These are phyloP conservation scores for Xylaria longipes DNA, from an alignment of 495 filamentous ascomycete species.

Conservation along the genomic window DNA sequence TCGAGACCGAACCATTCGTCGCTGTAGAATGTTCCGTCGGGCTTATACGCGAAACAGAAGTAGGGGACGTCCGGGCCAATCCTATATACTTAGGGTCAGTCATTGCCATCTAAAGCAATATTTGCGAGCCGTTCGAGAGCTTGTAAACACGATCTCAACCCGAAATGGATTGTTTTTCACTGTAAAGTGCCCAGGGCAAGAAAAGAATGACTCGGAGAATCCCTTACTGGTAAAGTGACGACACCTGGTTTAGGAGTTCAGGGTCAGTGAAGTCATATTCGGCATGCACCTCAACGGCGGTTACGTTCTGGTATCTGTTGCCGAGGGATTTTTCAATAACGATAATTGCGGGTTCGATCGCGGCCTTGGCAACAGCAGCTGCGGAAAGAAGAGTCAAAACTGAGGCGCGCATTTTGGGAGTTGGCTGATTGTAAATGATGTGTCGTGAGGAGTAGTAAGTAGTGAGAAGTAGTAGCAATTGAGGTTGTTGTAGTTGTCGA, in stretches of 20 bases:
- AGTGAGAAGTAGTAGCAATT: background rate
- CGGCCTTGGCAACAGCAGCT: conserved; percentile 11
- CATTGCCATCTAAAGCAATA: background rate
- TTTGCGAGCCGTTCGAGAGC: background rate
- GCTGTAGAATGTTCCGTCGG: conserved; percentile 10
- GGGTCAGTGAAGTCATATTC: conserved; percentile 1
- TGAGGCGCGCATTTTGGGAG: conserved; percentile 14
- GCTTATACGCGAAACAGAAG: conserved; percentile 22
- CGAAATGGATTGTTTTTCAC: background rate
- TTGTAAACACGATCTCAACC: background rate
- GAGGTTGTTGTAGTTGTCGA: background rate
- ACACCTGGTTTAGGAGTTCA: conserved; percentile 18
- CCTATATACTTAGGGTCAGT: background rate
- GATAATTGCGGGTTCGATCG: background rate
- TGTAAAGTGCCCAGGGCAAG: background rate
- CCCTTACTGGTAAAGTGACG: conserved; percentile 19
- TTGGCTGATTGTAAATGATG: background rate
- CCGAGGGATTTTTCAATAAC: conserved; percentile 21
- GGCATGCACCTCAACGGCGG: background rate
- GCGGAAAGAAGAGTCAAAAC: conserved; percentile 16
- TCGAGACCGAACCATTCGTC: conserved; percentile 20
- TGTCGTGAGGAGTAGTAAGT: background rate
- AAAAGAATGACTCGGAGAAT: background rate
- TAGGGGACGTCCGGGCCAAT: conserved; percentile 11
- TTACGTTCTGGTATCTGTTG: conserved; percentile 19